Percentiles rank a stretch among this genome's conserved stretches.
Evolutionary conservation across 257 asterid species (phyloP).

Genomic region (Marsdenia floribunda): DNA sequence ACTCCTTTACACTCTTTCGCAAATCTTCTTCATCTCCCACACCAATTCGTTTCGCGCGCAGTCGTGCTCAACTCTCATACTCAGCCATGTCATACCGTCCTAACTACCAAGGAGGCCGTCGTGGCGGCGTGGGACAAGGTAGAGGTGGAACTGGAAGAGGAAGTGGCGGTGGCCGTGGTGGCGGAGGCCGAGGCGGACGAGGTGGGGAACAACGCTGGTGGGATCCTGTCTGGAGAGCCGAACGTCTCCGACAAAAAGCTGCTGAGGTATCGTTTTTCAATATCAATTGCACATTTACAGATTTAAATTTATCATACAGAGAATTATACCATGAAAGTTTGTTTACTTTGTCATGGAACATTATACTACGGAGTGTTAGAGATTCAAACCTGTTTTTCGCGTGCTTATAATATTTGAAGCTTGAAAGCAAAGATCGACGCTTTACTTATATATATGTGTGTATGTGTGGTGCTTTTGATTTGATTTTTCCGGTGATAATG

Average conservation of each 20-base stretch:
- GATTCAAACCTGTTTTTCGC: background rate
- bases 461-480: background rate
- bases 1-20: slow-evolving; percentile 22
- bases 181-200: slow-evolving; percentile 48
- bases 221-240: slow-evolving; percentile 98
- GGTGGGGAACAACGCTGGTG: slow-evolving; percentile 97
- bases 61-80: slow-evolving; percentile 27
- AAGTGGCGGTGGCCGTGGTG: slow-evolving; percentile 39
- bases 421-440: background rate
- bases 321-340: background rate
- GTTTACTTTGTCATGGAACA: background rate
- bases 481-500: background rate
- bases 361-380: background rate
- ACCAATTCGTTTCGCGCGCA: slow-evolving; percentile 1
- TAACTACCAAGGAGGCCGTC: slow-evolving; percentile 73
- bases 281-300: background rate
- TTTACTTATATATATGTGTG: background rate
- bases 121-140: slow-evolving; percentile 42
- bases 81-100: slow-evolving; percentile 73
- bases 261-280: slow-evolving; percentile 47
- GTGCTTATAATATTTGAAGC: background rate
- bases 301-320: background rate
- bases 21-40: slow-evolving; percentile 15
- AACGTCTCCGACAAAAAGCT: slow-evolving; percentile 76
- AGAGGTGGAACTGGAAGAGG: slow-evolving; percentile 35